These are phyloP conservation scores for Perkinsus chesapeaki DNA, from an alignment of 169 alveolate genomes.

Conservation along the genomic window DNA sequence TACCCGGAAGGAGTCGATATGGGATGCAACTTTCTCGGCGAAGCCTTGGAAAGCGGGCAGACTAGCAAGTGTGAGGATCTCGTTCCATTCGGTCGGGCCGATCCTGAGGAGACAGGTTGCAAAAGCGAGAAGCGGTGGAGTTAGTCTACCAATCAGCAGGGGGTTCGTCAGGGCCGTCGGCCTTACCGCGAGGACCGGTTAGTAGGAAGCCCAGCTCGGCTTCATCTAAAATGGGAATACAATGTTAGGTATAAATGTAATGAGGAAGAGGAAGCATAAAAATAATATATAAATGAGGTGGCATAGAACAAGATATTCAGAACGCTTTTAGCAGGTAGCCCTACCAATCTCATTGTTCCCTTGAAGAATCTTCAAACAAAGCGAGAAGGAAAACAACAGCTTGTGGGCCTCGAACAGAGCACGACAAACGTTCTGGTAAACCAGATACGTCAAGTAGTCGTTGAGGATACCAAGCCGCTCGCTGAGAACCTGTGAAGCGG, in stretches of 20 bases:
- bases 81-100: slow-evolving; percentile 79
- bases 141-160: background rate
- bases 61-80: slow-evolving; percentile 60
- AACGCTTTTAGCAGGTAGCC: no score
- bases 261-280: no score
- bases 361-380: slow-evolving; percentile 63
- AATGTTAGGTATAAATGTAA: no score
- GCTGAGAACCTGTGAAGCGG: slow-evolving; percentile 53
- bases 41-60: slow-evolving; percentile 73
- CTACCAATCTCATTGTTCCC: slow-evolving; percentile 53
- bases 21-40: slow-evolving; percentile 55
- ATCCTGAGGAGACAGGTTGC: no score
- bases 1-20: slow-evolving; percentile 52
- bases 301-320: no score
- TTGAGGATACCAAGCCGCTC: slow-evolving; percentile 65
- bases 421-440: slow-evolving; percentile 83
- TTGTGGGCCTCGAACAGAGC: slow-evolving; percentile 80
- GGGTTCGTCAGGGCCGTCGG: slow-evolving; percentile 42
- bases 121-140: no score
- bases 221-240: slow-evolving; percentile 47
- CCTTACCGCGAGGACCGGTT: slow-evolving; percentile 84
- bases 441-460: slow-evolving; percentile 70
- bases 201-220: slow-evolving; percentile 80
- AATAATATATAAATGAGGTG: no score
- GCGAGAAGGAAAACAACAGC: slow-evolving; percentile 70